A percentile compares a stretch with the other conserved stretches of the same genome.
Evolutionary conservation across 495 filamentous ascomycete species (phyloP).

Genomic region (Viridothelium virens): DNA sequence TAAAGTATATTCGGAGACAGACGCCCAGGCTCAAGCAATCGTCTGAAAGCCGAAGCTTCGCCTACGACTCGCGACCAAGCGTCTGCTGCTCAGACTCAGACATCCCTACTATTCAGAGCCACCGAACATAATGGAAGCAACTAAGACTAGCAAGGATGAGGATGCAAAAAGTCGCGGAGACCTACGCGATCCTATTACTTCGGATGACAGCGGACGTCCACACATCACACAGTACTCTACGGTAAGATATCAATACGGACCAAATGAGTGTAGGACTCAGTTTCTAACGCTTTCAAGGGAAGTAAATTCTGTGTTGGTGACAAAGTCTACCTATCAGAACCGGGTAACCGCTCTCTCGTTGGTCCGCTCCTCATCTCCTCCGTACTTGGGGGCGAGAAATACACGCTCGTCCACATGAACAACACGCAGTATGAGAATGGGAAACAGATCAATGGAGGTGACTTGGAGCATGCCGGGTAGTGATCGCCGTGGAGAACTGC

Average conservation of each 20-base stretch:
- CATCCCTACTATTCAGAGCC: background rate
- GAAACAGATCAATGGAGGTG: background rate
- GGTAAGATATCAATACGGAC: background rate
- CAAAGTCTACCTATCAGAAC: constrained; percentile 1
- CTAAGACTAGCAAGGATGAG: background rate
- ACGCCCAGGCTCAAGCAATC: background rate
- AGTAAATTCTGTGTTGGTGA: background rate
- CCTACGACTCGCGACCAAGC: background rate
- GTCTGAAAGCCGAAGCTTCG: background rate
- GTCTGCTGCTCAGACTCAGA: background rate
- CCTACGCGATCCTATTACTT: background rate
- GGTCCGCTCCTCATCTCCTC: background rate
- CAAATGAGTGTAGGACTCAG: background rate
- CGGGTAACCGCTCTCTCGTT: background rate
- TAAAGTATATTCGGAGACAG: background rate
- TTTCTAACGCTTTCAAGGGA: background rate
- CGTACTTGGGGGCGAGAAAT: background rate
- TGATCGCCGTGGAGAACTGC: background rate
- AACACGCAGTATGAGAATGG: background rate
- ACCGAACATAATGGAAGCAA: background rate
- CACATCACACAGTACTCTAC: background rate
- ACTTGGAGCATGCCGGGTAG: background rate
- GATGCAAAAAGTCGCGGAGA: background rate
- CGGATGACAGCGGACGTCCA: background rate
- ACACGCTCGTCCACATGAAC: background rate